A percentile compares a stretch with the other conserved stretches of the same genome.
phyloP scores from a whole-genome alignment of 768 basidiomycete species.

The Tulasnella sp. region DNA sequence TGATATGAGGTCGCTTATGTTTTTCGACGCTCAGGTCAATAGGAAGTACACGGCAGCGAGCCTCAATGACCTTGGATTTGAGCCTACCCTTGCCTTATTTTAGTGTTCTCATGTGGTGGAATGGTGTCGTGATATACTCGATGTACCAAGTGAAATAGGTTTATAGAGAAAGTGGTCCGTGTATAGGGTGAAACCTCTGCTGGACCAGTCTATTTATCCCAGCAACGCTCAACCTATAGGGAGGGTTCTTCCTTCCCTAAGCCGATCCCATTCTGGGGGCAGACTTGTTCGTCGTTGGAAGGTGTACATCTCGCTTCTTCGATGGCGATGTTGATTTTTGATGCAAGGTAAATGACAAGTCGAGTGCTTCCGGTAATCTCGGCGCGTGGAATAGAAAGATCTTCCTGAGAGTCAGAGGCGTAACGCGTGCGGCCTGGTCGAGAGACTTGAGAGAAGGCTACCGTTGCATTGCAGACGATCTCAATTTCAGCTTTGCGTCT shows the following conservation, averaged over 20 bases:
- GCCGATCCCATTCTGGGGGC: background rate
- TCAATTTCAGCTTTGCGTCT: conserved; percentile 95
- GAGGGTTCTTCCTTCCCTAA: background rate
- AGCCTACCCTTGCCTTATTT: background rate
- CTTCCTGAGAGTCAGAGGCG: background rate
- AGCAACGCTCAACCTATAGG: no score
- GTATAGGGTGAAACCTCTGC: background rate
- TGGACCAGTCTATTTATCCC: no score
- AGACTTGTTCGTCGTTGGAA: no score
- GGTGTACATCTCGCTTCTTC: background rate
- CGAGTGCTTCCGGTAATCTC: background rate
- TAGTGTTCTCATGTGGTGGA: background rate
- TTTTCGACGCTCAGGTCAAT: conserved; percentile 2
- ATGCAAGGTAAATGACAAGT: conserved; percentile 19
- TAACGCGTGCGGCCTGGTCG: background rate
- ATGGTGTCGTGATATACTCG: no score
- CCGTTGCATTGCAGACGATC: conserved; percentile 34
- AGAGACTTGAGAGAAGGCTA: no score
- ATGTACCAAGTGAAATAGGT: background rate
- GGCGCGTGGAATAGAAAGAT: background rate
- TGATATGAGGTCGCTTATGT: background rate
- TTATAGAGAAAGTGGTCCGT: background rate
- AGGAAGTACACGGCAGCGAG: background rate
- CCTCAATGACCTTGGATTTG: background rate
- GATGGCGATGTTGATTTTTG: conserved; percentile 18